Evolutionary conservation across 2,329 filamentous ascomycete species (phyloP).

Genomic region (Thielaviopsis ethacetica): DNA sequence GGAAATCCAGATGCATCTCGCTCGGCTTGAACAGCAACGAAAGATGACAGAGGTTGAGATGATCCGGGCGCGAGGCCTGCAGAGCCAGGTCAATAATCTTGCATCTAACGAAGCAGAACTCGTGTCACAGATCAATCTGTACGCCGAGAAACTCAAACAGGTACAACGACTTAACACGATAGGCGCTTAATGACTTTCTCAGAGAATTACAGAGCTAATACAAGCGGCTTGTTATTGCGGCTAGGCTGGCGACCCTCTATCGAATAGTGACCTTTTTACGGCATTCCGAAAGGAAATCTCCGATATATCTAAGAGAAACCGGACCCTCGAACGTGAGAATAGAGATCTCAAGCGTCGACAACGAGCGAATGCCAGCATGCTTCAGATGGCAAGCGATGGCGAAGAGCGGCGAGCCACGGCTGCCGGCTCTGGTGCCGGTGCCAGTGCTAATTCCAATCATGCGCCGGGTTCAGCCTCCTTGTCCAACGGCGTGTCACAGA

Average conservation of each 20-base stretch:
- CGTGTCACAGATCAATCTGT: constrained; percentile 89
- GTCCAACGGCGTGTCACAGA: background rate
- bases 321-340: constrained; percentile 92
- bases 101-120: constrained; percentile 92
- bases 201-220: constrained; percentile 2
- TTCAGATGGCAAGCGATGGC: constrained; percentile 93
- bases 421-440: constrained; percentile 34
- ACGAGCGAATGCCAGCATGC: constrained; percentile 83
- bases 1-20: constrained; percentile 83
- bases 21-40: constrained; percentile 76
- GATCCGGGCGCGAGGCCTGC: constrained; percentile 66
- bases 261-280: constrained; percentile 91
- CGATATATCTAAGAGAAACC: constrained; percentile 98
- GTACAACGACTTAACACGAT: constrained; percentile 33
- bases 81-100: constrained; percentile 83
- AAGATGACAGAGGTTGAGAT: constrained; percentile 74
- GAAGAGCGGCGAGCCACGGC: constrained; percentile 49
- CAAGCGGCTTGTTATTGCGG: background rate
- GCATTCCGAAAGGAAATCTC: constrained; percentile 99
- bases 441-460: background rate
- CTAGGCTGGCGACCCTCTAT: constrained; percentile 93
- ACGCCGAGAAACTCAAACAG: constrained; percentile 99
- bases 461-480: background rate
- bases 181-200: constrained; percentile 9
- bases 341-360: constrained; percentile 81